phyloP scores from a whole-genome alignment of 176 grass and related monocot genomes.

The Rhynchospora pubera region DNA sequence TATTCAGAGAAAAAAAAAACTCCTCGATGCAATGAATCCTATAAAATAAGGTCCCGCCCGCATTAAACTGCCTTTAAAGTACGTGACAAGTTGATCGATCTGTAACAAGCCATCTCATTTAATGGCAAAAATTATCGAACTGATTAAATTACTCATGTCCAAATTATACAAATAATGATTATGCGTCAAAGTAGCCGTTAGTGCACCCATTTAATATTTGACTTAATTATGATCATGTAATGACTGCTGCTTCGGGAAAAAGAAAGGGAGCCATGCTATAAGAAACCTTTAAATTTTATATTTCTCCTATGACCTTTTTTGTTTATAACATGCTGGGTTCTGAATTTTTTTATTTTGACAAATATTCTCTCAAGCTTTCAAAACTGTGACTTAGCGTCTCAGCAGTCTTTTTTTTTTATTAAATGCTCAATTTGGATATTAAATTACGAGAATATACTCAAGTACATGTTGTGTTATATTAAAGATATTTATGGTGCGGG shows the following conservation, averaged over 20 bases:
- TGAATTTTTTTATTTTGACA: too few relatives aligned
- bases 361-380: too few relatives aligned
- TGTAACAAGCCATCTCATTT: background rate
- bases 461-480: too few relatives aligned
- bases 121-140: background rate
- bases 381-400: too few relatives aligned
- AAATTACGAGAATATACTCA: too few relatives aligned
- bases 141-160: background rate
- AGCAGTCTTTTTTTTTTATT: too few relatives aligned
- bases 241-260: background rate
- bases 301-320: too few relatives aligned
- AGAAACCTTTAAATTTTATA: too few relatives aligned
- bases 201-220: background rate
- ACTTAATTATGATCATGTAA: background rate
- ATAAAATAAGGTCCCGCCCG: background rate
- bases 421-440: too few relatives aligned
- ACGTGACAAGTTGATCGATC: background rate
- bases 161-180: background rate
- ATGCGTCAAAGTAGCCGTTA: background rate
- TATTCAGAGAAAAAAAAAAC: background rate
- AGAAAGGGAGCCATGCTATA: background rate
- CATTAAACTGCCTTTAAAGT: background rate
- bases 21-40: background rate
- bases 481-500: too few relatives aligned
- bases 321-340: too few relatives aligned